A percentile compares a stretch with the other conserved stretches of the same genome.
Evolutionary conservation across 176 grass and related monocot species (phyloP).

Genomic region (Hordeum vulgare): MorexV3_pseudomolecules_assembly NC_058519.1:601538301-601538800

Average conservation of each 20-base stretch:
- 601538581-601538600: conserved; percentile 21
- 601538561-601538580: conserved; percentile 67
- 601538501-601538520: conserved; percentile 67
- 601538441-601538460: conserved; percentile 52
- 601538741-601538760: neutral
- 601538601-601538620: conserved; percentile 27
- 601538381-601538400: conserved; percentile 45
- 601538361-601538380: conserved; percentile 71
- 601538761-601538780: neutral
- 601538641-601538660: conserved; percentile 6
- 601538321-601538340: conserved; percentile 98
- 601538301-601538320: conserved; percentile 75
- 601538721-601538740: conserved; percentile 24
- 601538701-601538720: conserved; percentile 31
- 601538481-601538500: conserved; percentile 74
- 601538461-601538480: conserved; percentile 52
- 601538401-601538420: conserved; percentile 65
- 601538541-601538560: conserved; percentile 48
- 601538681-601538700: conserved; percentile 40
- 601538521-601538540: neutral
- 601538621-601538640: conserved; percentile 44
- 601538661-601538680: conserved; percentile 6
- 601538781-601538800: neutral
- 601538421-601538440: conserved; percentile 56
- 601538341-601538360: conserved; percentile 89